phyloP scores from a whole-genome alignment of 176 grass and related monocot genomes.

The Cenchrus americanus region DNA sequence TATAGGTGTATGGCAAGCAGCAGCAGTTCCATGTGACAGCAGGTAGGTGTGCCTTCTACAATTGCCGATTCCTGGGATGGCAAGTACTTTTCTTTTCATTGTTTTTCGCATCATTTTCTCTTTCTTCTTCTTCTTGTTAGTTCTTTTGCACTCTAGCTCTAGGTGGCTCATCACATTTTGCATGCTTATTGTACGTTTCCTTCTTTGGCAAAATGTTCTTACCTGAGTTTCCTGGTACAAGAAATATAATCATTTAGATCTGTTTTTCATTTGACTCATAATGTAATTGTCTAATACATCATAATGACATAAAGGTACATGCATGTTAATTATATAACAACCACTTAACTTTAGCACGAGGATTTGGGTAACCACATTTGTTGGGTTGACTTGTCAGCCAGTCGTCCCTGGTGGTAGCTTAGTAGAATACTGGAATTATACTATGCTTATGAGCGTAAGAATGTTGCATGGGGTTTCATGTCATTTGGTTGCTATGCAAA shows the following conservation, averaged over 20 bases:
- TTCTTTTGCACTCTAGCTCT: not conserved
- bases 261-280: not conserved
- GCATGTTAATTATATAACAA: not conserved
- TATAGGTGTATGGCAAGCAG: constrained; percentile 80
- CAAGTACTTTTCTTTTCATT: constrained; percentile 53
- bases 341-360: not conserved
- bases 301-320: not conserved
- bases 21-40: constrained; percentile 70
- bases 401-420: constrained; percentile 4
- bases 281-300: not conserved
- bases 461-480: not conserved
- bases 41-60: constrained; percentile 81
- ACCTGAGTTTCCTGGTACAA: not conserved
- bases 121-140: not conserved
- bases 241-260: not conserved
- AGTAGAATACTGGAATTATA: not conserved
- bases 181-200: not conserved
- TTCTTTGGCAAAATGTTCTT: constrained; percentile 8
- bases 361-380: not conserved
- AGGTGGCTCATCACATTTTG: not conserved
- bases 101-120: not conserved
- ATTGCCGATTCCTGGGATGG: constrained; percentile 85
- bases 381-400: constrained; percentile 3
- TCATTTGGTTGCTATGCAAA: not conserved
- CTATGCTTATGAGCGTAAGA: not conserved